Evolutionary conservation across 1,139 yeast species (phyloP), one percentile per base, ranked within the genome.

Genomic region (Barnettozyma hawaiiensis): DNA sequence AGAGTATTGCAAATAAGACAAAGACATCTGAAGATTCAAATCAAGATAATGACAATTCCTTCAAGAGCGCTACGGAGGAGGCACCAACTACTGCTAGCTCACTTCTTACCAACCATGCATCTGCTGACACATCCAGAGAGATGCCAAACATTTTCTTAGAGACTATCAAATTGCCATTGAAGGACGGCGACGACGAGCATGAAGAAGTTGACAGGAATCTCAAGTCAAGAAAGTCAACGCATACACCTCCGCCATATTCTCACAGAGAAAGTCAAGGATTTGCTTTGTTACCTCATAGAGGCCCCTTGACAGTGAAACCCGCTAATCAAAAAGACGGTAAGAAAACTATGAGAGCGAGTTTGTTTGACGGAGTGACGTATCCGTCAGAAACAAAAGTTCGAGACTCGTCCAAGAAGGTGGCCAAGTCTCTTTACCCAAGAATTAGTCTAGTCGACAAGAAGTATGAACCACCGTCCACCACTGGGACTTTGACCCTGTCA

Each of bases 261-360:
- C 48, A 49, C 10, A 48, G 60, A 27, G 57, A 55, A 37, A 55
- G 58, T 27, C 60, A 66, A 59, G 59, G 70, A 9, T 71, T 71
- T 58, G 71, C 73, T 2, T 60, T 69, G 18, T 54, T 71, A 37
- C 76, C 76, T 0, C 64, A 66, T 7, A 60, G 71, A 46, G 73
- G 65, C 26, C 76, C 76, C 1, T 50, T 71, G 29, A 65, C 69
- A 1, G 65, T 69, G 26, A 67, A 64, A 41, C 62, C 67, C 5
- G 52, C 59, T 3, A 56, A 55, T 39, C 52, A 53, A 43, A 38
- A 33, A 7, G 43, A 42, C 3, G 29, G 10, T 3, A 23, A 10
- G 4, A 9, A 31, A 6, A 46, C 46, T 20, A 31, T 40, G 28
- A 52, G 52, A 44, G 52, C 33, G 47, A 53, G 47, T 42, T 50